A percentile compares a stretch with the other conserved stretches of the same genome.
Conservation (phyloP, 2,329 filamentous ascomycete species). For the Tothia fuscella region DNA sequence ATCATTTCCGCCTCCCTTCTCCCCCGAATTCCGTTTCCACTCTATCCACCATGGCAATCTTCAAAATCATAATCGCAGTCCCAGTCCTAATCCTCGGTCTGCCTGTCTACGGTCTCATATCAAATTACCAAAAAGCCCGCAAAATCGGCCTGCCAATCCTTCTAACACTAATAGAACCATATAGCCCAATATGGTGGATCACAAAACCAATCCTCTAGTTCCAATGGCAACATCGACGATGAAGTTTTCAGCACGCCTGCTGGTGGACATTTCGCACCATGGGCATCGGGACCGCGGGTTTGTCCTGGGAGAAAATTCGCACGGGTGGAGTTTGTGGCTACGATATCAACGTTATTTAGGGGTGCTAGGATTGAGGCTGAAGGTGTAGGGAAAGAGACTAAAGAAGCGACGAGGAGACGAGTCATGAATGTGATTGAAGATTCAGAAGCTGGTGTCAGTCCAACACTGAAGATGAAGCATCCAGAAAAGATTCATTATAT, state of each 20-base stretch:
- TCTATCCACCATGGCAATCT: background rate
- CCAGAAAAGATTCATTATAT: background rate
- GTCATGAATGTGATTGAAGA: background rate
- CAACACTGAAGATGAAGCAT: slow-evolving; percentile 6
- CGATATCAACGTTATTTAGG: slow-evolving; percentile 3
- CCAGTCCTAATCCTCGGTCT: background rate
- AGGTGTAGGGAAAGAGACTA: background rate
- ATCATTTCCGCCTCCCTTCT: no score
- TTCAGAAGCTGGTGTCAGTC: slow-evolving; percentile 1
- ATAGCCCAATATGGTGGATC: slow-evolving; percentile 7
- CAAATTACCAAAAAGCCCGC: slow-evolving; percentile 2
- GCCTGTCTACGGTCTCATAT: background rate
- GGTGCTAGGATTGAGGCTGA: background rate
- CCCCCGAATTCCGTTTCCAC: no score
- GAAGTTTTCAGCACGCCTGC: background rate
- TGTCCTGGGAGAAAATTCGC: slow-evolving; percentile 10
- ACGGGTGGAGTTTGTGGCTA: slow-evolving; percentile 10
- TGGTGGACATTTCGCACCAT: slow-evolving; percentile 6
- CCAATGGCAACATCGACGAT: background rate
- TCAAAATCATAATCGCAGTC: background rate
- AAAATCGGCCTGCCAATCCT: slow-evolving; percentile 5
- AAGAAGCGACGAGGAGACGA: background rate
- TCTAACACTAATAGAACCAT: background rate
- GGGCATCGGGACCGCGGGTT: slow-evolving; percentile 7
- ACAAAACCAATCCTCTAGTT: background rate